Evolutionary conservation across 495 filamentous ascomycete species (phyloP).

Genomic region (Neurospora terricola): DNA sequence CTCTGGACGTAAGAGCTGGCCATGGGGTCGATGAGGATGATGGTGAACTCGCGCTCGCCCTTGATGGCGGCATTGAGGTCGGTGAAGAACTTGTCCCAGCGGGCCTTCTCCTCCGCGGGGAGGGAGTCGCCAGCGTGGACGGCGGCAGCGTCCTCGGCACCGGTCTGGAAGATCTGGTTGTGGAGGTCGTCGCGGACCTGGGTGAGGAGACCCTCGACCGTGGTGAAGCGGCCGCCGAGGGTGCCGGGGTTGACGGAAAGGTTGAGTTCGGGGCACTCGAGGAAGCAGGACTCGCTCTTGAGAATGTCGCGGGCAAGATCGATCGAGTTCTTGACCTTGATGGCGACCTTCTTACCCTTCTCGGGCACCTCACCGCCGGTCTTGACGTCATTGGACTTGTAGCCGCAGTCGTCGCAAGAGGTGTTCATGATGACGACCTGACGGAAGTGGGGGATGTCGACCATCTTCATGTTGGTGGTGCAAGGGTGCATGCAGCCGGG

Average conservation of each 20-base stretch:
- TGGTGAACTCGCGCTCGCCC: constrained; percentile 73
- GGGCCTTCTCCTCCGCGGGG: constrained; percentile 44
- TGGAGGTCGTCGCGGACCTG: constrained; percentile 85
- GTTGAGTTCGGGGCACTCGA: constrained; percentile 75
- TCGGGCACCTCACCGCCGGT: constrained; percentile 88
- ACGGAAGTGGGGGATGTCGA: constrained; percentile 94
- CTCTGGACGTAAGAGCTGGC: constrained; percentile 92
- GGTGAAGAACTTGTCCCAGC: constrained; percentile 75
- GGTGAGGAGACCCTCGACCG: constrained; percentile 87
- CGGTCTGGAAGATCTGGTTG: constrained; percentile 73
- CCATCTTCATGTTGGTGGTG: constrained; percentile 87
- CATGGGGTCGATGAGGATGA: constrained; percentile 78
- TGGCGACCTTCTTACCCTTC: constrained; percentile 72
- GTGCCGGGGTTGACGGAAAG: constrained; percentile 82
- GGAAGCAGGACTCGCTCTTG: constrained; percentile 84
- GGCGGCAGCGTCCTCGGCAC: constrained; percentile 26
- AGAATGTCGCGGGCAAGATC: constrained; percentile 90
- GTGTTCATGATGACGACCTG: constrained; percentile 88
- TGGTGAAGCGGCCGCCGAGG: constrained; percentile 93
- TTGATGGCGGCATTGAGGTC: constrained; percentile 66
- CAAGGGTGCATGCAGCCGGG: constrained; percentile 80
- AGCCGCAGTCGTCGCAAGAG: constrained; percentile 82
- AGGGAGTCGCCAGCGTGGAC: constrained; percentile 52
- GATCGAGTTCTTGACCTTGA: constrained; percentile 58
- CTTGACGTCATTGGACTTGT: constrained; percentile 90